Percentiles rank a stretch among this genome's conserved stretches.
Conservation (phyloP, 768 basidiomycete species). For the Boletus pseudo-olivaceus region DNA sequence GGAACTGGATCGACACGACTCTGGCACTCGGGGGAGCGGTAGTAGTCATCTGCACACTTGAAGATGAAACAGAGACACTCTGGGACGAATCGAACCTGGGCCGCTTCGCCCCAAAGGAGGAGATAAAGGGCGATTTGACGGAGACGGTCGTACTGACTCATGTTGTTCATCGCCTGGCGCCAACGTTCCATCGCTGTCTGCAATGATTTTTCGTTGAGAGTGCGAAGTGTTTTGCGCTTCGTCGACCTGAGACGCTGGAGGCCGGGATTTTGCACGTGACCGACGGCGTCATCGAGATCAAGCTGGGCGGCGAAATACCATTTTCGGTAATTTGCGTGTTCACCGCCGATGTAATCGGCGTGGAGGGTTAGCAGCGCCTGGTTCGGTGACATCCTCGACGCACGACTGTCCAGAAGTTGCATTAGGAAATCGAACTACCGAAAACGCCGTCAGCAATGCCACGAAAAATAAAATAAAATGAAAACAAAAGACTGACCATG, state of each 20-base stretch:
- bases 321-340: conserved; percentile 98
- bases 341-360: conserved; percentile 98
- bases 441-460: conserved; percentile 6
- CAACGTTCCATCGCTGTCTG: conserved; percentile 86
- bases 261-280: conserved; percentile 88
- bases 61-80: conserved; percentile 99
- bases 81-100: conserved; percentile 93
- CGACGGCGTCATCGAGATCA: conserved; percentile 96
- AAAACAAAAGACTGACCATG: conserved; percentile 58
- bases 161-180: conserved; percentile 97
- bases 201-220: conserved; percentile 58
- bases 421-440: conserved; percentile 92
- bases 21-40: conserved; percentile 98
- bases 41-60: conserved; percentile 99
- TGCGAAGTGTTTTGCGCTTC: conserved; percentile 55
- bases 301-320: conserved; percentile 99
- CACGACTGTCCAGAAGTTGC: conserved; percentile 94
- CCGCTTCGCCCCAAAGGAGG: conserved; percentile 97
- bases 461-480: not conserved
- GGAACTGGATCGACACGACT: conserved; percentile 87
- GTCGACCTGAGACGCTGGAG: conserved; percentile 78
- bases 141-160: conserved; percentile 97
- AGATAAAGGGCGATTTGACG: conserved; percentile 95
- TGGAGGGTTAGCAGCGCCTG: conserved; percentile 94
- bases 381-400: conserved; percentile 95